Conservation (phyloP, 108 stramenopile species). For the Fragilariopsis cylindrus region DNA sequence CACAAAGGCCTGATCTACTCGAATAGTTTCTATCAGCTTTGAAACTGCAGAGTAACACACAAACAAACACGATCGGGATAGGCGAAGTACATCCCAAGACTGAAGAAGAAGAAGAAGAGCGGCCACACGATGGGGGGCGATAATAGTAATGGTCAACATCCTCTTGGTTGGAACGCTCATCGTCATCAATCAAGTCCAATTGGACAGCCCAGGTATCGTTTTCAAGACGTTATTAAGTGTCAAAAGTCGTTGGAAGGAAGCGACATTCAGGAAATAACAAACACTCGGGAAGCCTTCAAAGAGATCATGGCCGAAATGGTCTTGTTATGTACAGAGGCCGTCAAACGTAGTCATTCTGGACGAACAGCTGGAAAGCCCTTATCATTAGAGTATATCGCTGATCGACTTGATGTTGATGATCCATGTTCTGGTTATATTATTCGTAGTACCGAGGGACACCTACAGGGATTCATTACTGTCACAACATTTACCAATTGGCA, state of each 20-base stretch:
- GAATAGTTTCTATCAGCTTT: no score
- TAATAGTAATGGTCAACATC: background rate
- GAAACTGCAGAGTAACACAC: no score
- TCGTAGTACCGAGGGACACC: conserved; percentile 64
- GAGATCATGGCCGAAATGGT: conserved; percentile 87
- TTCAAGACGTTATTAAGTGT: conserved; percentile 60
- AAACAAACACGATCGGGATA: no score
- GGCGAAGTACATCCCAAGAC: background rate
- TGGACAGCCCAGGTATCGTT: conserved; percentile 64
- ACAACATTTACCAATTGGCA: conserved; percentile 94
- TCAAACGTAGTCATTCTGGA: conserved; percentile 48
- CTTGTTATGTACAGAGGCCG: conserved; percentile 86
- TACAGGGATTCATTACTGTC: conserved; percentile 89
- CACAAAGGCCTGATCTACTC: no score
- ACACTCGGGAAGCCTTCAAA: conserved; percentile 61
- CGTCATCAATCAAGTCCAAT: conserved; percentile 67
- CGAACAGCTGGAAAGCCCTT: conserved; percentile 64
- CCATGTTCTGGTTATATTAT: conserved; percentile 81
- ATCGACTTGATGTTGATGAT: conserved; percentile 92
- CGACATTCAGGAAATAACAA: conserved; percentile 55
- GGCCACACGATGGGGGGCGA: background rate
- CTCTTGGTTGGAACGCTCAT: conserved; percentile 53
- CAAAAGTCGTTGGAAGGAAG: conserved; percentile 55
- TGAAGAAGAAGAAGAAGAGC: no score
- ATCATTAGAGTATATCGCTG: conserved; percentile 89